phyloP scores from a whole-genome alignment of 345 rosid genomes.

The Euphorbia peplus region DNA sequence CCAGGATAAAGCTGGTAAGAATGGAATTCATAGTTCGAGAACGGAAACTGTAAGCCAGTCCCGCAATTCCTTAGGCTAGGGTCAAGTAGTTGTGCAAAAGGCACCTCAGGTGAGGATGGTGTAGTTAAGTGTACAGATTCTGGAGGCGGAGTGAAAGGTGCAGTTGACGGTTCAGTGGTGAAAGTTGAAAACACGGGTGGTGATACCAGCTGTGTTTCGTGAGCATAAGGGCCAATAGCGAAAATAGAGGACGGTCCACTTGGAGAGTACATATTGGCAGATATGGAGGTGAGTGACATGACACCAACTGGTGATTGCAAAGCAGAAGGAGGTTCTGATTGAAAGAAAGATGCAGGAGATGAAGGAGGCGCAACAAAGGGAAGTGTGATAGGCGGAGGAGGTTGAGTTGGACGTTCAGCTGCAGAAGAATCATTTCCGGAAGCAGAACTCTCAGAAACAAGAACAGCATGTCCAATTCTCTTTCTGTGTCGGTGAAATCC shows the following conservation, averaged over 20 bases:
- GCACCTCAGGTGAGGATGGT: constrained; percentile 96
- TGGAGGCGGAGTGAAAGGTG: constrained; percentile 87
- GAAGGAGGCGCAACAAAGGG: constrained; percentile 96
- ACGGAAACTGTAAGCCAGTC: constrained; percentile 41
- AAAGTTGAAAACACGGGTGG: constrained; percentile 92
- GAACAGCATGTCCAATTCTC: constrained; percentile 66
- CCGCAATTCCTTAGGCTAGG: constrained; percentile 39
- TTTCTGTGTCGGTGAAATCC: constrained; percentile 55
- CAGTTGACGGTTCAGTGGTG: constrained; percentile 97
- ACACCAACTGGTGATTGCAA: constrained; percentile 80
- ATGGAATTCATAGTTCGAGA: constrained; percentile 65
- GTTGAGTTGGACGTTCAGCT: constrained; percentile 36
- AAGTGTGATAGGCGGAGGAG: constrained; percentile 35
- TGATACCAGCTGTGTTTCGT: constrained; percentile 86
- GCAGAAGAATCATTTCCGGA: constrained; percentile 31
- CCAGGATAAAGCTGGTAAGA: constrained; percentile 86
- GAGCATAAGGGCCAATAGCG: constrained; percentile 91
- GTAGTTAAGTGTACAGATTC: constrained; percentile 82
- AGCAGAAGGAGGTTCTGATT: constrained; percentile 84
- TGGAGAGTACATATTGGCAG: constrained; percentile 66
- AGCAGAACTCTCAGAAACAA: constrained; percentile 52
- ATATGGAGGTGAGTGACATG: constrained; percentile 53
- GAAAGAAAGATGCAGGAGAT: constrained; percentile 93
- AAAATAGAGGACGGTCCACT: constrained; percentile 76
- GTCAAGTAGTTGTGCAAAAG: constrained; percentile 81